Percentiles rank a stretch among this genome's conserved stretches.
Evolutionary conservation across 306 rosid genomes (phyloP).

Genomic region (Spatholobus suberectus): DNA sequence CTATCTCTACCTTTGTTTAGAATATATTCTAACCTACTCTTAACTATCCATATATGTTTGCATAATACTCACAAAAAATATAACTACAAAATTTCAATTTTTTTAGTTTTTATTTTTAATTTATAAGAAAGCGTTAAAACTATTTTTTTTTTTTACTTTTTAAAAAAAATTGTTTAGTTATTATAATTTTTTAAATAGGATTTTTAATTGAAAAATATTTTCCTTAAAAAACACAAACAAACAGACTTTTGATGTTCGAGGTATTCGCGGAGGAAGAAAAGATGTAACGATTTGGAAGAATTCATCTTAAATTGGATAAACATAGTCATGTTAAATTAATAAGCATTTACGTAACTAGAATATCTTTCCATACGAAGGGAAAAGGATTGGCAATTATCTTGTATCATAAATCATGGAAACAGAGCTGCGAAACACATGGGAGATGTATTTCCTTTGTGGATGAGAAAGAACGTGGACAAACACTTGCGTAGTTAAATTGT

Average conservation of each 20-base stretch:
- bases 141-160: too few relatives aligned
- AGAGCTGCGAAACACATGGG: conserved; percentile 30
- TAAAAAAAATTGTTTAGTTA: too few relatives aligned
- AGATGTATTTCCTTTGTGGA: neutral
- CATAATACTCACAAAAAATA: too few relatives aligned
- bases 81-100: too few relatives aligned
- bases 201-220: too few relatives aligned
- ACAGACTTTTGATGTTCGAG: neutral
- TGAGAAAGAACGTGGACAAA: conserved; percentile 8
- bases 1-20: too few relatives aligned
- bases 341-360: neutral
- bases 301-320: neutral
- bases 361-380: conserved; percentile 11
- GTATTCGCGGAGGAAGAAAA: neutral
- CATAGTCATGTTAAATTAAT: neutral
- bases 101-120: too few relatives aligned
- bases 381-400: conserved; percentile 1
- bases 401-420: conserved; percentile 20
- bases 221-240: neutral
- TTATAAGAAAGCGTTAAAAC: too few relatives aligned
- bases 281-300: neutral
- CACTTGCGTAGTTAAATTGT: conserved; percentile 20
- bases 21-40: too few relatives aligned
- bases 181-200: too few relatives aligned
- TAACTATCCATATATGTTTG: too few relatives aligned